A percentile compares a stretch with the other conserved stretches of the same genome.
Conservation (phyloP, 306 rosid genomes). For the Lablab purpureus region DNA sequence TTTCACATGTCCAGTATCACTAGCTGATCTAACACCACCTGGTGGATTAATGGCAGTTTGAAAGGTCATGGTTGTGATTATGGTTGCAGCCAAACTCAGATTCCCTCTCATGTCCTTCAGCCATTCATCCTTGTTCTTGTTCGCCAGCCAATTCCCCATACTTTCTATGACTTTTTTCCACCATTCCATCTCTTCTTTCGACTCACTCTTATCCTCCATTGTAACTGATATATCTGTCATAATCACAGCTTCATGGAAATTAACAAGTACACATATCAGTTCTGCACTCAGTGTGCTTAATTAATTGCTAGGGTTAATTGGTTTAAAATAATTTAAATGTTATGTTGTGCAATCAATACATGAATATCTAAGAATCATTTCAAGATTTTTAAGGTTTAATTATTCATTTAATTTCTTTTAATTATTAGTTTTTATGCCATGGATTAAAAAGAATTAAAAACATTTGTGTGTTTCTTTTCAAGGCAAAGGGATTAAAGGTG, state of each 20-base stretch:
- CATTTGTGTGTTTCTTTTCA: no score
- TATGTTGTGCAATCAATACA: no score
- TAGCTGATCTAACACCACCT: neutral
- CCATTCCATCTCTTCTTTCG: neutral
- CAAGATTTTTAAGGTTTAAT: no score
- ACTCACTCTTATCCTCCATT: neutral
- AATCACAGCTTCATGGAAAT: neutral
- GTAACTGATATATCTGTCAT: neutral
- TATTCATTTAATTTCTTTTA: no score
- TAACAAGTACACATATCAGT: neutral
- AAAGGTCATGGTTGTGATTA: conserved; percentile 35
- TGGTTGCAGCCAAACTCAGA: neutral
- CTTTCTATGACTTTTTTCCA: neutral
- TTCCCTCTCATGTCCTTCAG: conserved; percentile 28
- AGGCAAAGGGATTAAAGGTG: no score
- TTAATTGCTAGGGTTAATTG: no score
- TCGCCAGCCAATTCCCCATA: neutral
- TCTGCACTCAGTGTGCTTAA: no score
- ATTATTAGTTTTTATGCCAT: no score
- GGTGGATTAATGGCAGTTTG: conserved; percentile 27
- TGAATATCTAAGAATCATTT: no score
- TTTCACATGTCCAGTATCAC: neutral
- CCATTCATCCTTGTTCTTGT: neutral
- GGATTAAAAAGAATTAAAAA: no score
- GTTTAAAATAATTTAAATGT: no score